Evolutionary conservation across 148 eudicot species (phyloP).

Genomic region (Rhododendron simsii): DNA sequence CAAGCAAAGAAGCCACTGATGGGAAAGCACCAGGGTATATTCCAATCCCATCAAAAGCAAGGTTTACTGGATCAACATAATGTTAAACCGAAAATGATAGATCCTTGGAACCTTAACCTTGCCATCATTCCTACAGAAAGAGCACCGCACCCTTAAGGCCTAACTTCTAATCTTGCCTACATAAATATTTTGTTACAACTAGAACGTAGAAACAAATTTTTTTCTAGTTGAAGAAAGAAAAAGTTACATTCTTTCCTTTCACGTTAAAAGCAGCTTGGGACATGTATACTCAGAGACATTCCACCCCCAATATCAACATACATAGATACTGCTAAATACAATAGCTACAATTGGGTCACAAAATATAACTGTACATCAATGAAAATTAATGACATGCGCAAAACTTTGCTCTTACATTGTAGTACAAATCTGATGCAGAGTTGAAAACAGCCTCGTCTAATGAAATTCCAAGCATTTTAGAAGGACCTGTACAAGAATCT

Average conservation of each 20-base stretch:
- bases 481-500: slow-evolving; percentile 40
- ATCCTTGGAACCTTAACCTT: neutral
- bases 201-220: neutral
- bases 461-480: slow-evolving; percentile 75
- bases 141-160: neutral
- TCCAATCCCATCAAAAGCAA: neutral
- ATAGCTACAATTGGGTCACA: neutral
- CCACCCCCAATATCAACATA: neutral
- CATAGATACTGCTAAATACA: neutral
- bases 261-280: neutral
- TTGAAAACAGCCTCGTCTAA: slow-evolving; percentile 62
- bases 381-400: neutral
- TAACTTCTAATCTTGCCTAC: neutral
- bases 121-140: neutral
- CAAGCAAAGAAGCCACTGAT: neutral
- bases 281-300: neutral
- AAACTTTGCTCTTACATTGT: slow-evolving; percentile 37
- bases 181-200: neutral
- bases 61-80: neutral
- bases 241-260: neutral
- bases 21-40: neutral
- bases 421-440: slow-evolving; percentile 64
- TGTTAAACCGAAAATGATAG: neutral
- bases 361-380: neutral
- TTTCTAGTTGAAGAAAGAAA: neutral